These are phyloP conservation scores for Fusarium equiseti DNA, from an alignment of 2,329 filamentous ascomycete genomes.

Conservation along the genomic window DNA sequence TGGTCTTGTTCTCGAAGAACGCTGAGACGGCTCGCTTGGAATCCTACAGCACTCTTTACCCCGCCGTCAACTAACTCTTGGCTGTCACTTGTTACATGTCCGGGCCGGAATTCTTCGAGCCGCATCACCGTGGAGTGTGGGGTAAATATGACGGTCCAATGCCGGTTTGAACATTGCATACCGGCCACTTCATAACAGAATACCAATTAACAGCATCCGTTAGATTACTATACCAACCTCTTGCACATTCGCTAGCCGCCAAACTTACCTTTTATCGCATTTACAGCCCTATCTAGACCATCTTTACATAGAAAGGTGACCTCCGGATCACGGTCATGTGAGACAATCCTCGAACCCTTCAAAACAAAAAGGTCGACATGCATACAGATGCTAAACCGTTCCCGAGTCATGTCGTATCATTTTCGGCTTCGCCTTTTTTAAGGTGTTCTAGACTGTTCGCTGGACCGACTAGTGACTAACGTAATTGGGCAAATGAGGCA, in stretches of 20 bases:
- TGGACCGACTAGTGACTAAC: not conserved
- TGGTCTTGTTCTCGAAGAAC: slow-evolving; percentile 4
- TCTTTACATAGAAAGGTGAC: not conserved
- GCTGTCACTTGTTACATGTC: not conserved
- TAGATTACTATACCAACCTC: too few species aligned
- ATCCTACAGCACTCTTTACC: not conserved
- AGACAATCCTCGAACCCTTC: too few species aligned
- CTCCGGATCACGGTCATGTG: not conserved
- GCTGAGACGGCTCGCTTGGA: not conserved
- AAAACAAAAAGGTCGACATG: not conserved
- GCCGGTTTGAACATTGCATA: not conserved
- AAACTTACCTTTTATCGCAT: accelerated
- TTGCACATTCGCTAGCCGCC: not conserved
- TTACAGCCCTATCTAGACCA: not conserved
- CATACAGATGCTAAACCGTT: not conserved
- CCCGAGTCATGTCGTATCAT: not conserved
- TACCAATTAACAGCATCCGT: not conserved
- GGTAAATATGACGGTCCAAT: not conserved
- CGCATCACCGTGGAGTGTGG: not conserved
- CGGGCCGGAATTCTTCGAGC: not conserved
- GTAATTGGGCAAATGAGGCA: not conserved
- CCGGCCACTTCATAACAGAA: not conserved
- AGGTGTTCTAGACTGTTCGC: not conserved
- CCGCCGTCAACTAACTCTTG: not conserved
- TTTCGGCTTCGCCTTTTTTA: not conserved